Evolutionary conservation across 2,329 filamentous ascomycete species (phyloP).

Genomic region (Fusarium nisikadoi): DNA sequence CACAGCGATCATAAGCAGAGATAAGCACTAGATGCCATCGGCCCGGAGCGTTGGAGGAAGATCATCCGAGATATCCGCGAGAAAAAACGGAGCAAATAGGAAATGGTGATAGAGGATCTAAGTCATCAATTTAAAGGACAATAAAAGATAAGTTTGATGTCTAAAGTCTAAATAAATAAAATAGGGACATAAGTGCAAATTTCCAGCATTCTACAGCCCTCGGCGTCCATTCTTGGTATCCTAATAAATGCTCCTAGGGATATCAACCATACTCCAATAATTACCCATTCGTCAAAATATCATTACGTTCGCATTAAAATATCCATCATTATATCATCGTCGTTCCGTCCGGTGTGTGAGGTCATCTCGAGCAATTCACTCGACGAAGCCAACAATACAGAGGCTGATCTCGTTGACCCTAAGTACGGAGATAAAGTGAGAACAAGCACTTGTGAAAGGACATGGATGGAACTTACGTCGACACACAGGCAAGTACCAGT

Average conservation of each 20-base stretch:
- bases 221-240: neutral
- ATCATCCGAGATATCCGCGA: neutral
- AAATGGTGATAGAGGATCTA: neutral
- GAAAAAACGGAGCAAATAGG: no score
- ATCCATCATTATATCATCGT: neutral
- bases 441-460: fast-evolving
- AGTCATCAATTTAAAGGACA: no score
- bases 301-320: neutral
- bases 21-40: neutral
- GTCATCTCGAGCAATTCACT: neutral
- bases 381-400: neutral
- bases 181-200: no score
- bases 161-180: neutral
- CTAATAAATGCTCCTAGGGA: neutral
- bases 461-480: neutral
- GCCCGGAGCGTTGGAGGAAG: fast-evolving
- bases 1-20: neutral
- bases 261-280: neutral
- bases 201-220: fast-evolving
- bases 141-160: neutral
- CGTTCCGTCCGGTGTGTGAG: neutral
- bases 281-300: neutral
- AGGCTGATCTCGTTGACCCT: neutral
- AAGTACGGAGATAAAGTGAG: fast-evolving
- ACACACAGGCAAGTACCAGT: neutral